Conservation (phyloP, 2,329 filamentous ascomycete genomes). For the Fusarium pseudograminearum region DNA sequence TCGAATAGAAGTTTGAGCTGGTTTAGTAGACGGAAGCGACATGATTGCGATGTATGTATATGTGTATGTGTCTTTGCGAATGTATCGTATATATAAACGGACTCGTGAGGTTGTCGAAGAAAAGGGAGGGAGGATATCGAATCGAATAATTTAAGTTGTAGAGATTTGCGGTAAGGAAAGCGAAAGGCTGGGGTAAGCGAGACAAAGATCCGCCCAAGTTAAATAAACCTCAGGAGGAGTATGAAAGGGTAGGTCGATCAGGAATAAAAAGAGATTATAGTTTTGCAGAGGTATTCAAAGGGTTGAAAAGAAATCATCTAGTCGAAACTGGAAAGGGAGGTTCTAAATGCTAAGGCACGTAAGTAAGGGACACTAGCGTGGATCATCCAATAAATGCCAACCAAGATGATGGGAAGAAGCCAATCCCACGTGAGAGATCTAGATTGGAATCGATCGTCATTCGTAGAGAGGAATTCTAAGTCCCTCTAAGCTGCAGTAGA, state of each 20-base stretch:
- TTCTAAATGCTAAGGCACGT: conserved; percentile 17
- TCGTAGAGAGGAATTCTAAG: conserved; percentile 15
- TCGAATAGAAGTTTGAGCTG: conserved; percentile 68
- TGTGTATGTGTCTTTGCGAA: background rate
- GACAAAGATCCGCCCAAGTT: conserved; percentile 1
- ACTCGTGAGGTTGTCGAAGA: background rate
- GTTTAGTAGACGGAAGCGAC: conserved; percentile 56
- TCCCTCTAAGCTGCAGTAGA: conserved; percentile 9
- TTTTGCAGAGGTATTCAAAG: conserved; percentile 28
- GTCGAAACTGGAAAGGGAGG: conserved; percentile 18
- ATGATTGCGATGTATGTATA: conserved; percentile 44
- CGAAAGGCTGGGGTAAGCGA: conserved; percentile 10
- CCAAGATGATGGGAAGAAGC: conserved; percentile 17
- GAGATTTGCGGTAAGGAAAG: conserved; percentile 4
- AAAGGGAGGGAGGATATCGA: background rate
- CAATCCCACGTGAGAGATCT: conserved; percentile 32
- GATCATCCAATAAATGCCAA: conserved; percentile 22
- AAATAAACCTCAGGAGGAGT: conserved; percentile 16
- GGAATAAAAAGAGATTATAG: conserved; percentile 16
- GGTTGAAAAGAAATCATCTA: conserved; percentile 8
- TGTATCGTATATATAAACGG: background rate
- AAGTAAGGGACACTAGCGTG: conserved; percentile 16
- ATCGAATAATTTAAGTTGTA: background rate
- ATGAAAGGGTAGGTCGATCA: conserved; percentile 1
- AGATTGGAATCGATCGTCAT: conserved; percentile 29